Base-by-base conservation (phyloP, 495 filamentous ascomycete species). In the Elaphomyces granulatus region DNA sequence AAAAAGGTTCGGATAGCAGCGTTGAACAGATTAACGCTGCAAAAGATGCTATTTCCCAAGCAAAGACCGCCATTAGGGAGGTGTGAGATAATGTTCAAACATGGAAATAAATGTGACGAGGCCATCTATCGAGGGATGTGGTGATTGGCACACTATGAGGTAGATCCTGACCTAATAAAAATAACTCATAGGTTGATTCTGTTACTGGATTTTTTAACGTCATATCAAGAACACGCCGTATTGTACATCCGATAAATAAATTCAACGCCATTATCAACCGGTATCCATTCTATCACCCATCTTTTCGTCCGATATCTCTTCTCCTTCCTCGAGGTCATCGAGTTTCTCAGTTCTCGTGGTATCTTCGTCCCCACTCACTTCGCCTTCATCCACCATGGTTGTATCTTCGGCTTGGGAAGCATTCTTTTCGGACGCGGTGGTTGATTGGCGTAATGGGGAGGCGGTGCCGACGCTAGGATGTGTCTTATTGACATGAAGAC, bases 211-310 rank as follows among this genome's bases (percentile, higher is more conserved):
- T n/a, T n/a, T n/a, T n/a, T n/a, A n/a, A n/a, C n/a, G n/a, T n/a
- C n/a, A n/a, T n/a, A n/a, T n/a, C n/a, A n/a, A n/a, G n/a, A n/a
- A n/a, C n/a, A n/a, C n/a, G n/a, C n/a, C n/a, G n/a, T n/a, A n/a
- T n/a, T n/a, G n/a, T n/a, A n/a, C n/a, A n/a, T n/a, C n/a, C n/a
- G n/a, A n/a, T n/a, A n/a, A n/a, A n/a, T n/a, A n/a, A n/a, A 28
- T 28, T 28, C 12, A 6, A 12, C 12, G 34, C 33, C 17, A 26
- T 40, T 14, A 12, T 55, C 49, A 67, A 15, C 77, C 74, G 16
- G 64, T 79, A 55, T 88, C 83, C 83, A 87, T 87, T 42, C 64
- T 70, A 49, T 83, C 78, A 3, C 56, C 64, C 38, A 49, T 48
- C 18, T 40, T 55, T 33, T 68, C 66, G 28, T 70, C 70, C 15